Evolutionary conservation across 129 eudicot genomes (phyloP), one percentile per base, ranked within the genome.

Genomic region (Dittrichia graveolens): DNA sequence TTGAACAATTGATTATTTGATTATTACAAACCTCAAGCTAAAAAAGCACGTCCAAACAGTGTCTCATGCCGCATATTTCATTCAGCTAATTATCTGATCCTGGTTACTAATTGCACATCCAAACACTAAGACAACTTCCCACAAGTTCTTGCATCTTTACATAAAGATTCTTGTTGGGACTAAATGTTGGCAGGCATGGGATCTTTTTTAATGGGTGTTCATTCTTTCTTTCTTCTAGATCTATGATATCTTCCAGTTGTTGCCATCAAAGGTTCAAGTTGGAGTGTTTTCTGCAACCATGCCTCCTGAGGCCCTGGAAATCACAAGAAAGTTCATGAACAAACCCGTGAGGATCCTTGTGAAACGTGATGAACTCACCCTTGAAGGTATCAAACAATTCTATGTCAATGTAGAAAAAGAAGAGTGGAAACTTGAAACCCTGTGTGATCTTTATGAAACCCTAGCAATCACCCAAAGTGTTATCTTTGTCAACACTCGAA

Each of bases 271-370:
- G 77, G 85, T 84, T 43, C 88, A 83, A 57, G 88, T 83, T 2
- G 88, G 88, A 3, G 88, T 83, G 34, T 83, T 83, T 18, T 83
- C 88, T 9, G 88, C 88, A 24, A 83, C 87, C 42, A 83, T 83
- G 87, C 86, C 86, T 42, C 86, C 86, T 0, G 86, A 83, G 15
- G 86, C 86, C 8, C 75, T 83, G 1, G 86, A 83, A 37, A 83
- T 83, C 48, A 78, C 86, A 14, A 70, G 86, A 55, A 83, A 83
- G 14, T 83, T 83, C 73, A 83, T 83, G 87, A 83, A 83, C 70
- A 83, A 83, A 65, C 88, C 88, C 0, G 88, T 83, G 4, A 60
- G 88, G 50, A 83, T 83, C 41, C 82, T 83, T 5, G 88, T 83
- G 40, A 83, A 83, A 50, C 82, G 88, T 53, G 88, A 83, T 12